Percentiles rank a stretch among this genome's conserved stretches.
phyloP scores from a whole-genome alignment of 768 basidiomycete species.

The Cystobasidium ongulense region DNA sequence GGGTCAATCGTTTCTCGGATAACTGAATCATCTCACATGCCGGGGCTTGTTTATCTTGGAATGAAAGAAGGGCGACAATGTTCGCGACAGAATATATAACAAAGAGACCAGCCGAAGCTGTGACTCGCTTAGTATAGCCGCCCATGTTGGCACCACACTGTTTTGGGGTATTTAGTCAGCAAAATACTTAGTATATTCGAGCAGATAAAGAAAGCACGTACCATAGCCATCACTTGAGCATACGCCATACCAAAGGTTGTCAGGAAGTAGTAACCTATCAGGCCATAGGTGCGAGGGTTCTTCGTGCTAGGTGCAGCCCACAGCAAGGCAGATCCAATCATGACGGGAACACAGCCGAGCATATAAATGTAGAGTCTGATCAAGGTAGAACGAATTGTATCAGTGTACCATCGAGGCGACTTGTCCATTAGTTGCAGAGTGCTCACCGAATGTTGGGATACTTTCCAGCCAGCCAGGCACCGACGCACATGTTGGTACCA shows the following conservation, averaged over 20 bases:
- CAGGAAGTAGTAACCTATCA: neutral
- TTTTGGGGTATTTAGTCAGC: neutral
- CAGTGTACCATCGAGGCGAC: neutral
- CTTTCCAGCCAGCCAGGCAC: neutral
- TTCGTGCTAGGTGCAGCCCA: slow-evolving; percentile 6
- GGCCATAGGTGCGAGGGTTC: neutral
- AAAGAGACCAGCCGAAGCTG: neutral
- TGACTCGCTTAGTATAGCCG: neutral
- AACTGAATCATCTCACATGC: neutral
- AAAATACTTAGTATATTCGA: neutral
- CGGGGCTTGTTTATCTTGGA: neutral
- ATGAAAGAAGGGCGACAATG: neutral
- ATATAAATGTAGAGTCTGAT: slow-evolving; percentile 3
- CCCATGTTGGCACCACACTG: slow-evolving; percentile 4
- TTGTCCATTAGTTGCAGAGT: neutral
- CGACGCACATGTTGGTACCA: slow-evolving; percentile 3
- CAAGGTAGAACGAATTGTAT: neutral
- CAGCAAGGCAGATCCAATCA: slow-evolving; percentile 3
- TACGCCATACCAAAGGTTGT: slow-evolving; percentile 3
- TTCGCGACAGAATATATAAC: neutral
- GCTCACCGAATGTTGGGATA: neutral
- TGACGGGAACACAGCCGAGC: neutral
- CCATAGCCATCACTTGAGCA: slow-evolving; percentile 5
- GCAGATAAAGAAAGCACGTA: neutral
- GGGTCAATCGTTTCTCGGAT: neutral